A percentile compares a stretch with the other conserved stretches of the same genome.
These are phyloP conservation scores for Tricholoma saponaceum DNA, from an alignment of 768 basidiomycete species.

Conservation along the genomic window DNA sequence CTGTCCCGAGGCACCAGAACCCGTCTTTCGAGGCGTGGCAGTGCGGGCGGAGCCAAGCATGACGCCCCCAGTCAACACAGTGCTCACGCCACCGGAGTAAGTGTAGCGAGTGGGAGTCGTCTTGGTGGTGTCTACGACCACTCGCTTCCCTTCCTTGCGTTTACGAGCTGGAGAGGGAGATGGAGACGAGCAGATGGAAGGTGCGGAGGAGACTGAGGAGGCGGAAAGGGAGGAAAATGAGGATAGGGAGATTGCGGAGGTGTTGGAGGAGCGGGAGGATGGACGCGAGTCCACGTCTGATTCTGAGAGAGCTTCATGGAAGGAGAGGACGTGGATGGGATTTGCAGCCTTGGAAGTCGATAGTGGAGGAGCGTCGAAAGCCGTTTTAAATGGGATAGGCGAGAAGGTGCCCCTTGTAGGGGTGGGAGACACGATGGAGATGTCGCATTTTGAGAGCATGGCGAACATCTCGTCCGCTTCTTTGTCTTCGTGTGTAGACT, in stretches of 20 bases:
- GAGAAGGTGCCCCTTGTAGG: slow-evolving; percentile 28
- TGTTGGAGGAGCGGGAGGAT: slow-evolving; percentile 35
- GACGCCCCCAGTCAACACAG: slow-evolving; percentile 39
- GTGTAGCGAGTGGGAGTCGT: slow-evolving; percentile 31
- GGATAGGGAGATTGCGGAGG: slow-evolving; percentile 23
- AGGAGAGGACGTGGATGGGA: slow-evolving; percentile 6
- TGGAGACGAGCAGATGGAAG: slow-evolving; percentile 17
- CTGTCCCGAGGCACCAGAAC: too few relatives aligned
- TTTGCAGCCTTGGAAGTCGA: background rate
- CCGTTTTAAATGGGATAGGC: background rate
- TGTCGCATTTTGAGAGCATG: slow-evolving; percentile 25
- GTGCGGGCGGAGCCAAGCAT: slow-evolving; percentile 31
- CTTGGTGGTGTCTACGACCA: slow-evolving; percentile 23
- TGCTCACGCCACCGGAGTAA: slow-evolving; percentile 40
- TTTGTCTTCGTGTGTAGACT: slow-evolving; percentile 23
- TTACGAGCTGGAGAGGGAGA: background rate
- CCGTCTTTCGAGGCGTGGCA: background rate
- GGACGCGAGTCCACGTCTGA: slow-evolving; percentile 32
- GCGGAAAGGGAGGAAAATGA: slow-evolving; percentile 14
- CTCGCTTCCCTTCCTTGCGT: slow-evolving; percentile 6
- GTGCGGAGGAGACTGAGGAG: slow-evolving; percentile 28
- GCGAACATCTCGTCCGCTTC: slow-evolving; percentile 34
- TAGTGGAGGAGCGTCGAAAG: slow-evolving; percentile 6
- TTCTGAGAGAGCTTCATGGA: slow-evolving; percentile 15
- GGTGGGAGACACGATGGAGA: slow-evolving; percentile 28